Evolutionary conservation across 2,329 filamentous ascomycete genomes (phyloP), one percentile per base, ranked within the genome.

Genomic region (Arthroderma sp.): DNA sequence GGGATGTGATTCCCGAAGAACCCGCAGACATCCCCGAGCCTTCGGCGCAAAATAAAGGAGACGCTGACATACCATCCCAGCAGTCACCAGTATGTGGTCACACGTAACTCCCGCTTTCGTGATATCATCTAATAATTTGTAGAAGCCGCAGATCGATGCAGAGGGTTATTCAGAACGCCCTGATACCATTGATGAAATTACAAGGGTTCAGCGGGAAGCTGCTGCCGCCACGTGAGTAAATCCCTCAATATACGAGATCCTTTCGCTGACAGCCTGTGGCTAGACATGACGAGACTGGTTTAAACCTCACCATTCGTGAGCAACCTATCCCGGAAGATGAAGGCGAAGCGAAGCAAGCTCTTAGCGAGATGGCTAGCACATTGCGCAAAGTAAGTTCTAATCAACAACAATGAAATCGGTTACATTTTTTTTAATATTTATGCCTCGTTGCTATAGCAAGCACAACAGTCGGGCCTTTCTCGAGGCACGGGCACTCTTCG

Each of bases 401-500:
- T 3, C 9, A 2, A 34, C 2, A 11, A 9, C 32, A 34, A 34
- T 11, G 11, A 11, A 11, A 11, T 11, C 11, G 1, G 15, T 22
- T 30, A 4, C 4, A 32, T 41, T 36, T 41, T 43, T 4, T 22
- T 32, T 32, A 34, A 36, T 32, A 42, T 54, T 60, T 41, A 62
- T 22, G 15, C 46, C 2, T 33, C 40, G 11, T 31, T 46, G 31
- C 6, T 30, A 22, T 47, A 66, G 58, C 67, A 68, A 57, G 69
- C 68, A 36, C 67, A 67, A 46, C 64, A 66, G 33, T 61, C 65
- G 33, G 66, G 66, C 6, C 78, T 86, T 15, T 75, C 76, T 46
- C 77, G 83, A 28, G 83, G 79, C 56, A 68, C 76, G 9, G 82
- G 84, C 38, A 95, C 87, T 9, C 70, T 94, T 10, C 78, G 91